Percentiles rank a stretch among this genome's conserved stretches.
Conservation (phyloP, 331 rosid genomes). For the Prunus yedoensis region DNA sequence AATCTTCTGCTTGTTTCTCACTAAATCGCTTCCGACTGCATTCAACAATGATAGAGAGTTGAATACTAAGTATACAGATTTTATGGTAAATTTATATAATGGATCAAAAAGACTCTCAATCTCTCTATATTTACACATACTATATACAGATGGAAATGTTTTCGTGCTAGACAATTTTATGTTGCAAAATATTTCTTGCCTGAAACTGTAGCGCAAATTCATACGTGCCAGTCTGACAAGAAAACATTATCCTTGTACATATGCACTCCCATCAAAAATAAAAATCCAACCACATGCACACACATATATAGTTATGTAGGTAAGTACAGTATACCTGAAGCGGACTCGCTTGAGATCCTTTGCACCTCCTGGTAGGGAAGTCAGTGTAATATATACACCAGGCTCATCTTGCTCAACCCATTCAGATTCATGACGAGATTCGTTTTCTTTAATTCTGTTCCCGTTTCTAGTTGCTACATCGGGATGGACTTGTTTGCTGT, state of each 20-base stretch:
- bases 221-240: neutral
- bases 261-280: neutral
- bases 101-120: neutral
- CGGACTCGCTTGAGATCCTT: constrained; percentile 97
- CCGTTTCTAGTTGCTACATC: constrained; percentile 69
- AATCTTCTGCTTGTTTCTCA: constrained; percentile 91
- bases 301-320: neutral
- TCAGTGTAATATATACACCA: constrained; percentile 92
- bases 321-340: constrained; percentile 62
- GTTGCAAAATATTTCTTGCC: neutral
- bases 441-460: constrained; percentile 73
- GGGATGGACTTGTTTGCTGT: constrained; percentile 66
- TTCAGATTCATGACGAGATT: constrained; percentile 71
- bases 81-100: neutral
- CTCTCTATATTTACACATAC: neutral
- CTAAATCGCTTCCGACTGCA: constrained; percentile 96
- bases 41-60: constrained; percentile 18
- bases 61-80: neutral
- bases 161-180: neutral
- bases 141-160: neutral
- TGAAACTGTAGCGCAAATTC: neutral
- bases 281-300: too few species aligned
- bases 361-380: constrained; percentile 86
- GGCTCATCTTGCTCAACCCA: constrained; percentile 98
- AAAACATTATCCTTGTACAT: neutral